Evolutionary conservation across 164 flowering plant genomes (phyloP), one percentile per base, ranked within the genome.

Genomic region (Magnolia officinalis): DNA sequence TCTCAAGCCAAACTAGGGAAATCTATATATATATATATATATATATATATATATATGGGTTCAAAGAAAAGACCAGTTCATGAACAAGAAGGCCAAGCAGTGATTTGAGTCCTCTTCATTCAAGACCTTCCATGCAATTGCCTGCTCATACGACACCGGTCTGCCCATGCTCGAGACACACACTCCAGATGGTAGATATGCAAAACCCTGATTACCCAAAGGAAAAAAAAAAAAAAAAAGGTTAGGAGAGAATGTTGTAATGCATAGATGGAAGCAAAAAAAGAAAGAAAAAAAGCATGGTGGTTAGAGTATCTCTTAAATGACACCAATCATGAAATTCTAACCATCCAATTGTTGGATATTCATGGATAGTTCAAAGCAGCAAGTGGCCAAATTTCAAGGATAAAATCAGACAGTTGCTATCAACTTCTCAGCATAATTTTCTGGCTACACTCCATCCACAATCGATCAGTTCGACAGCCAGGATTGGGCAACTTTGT

Each of bases 51-150:
- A 68, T 7, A 50, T 8, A 13, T 14, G 20, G 50, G 37, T 68
- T 90, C 87, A 93, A 67, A 90, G 88, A 78, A 93, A 93, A 49
- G 96, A 92, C 98, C 98, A 92, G 87, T 88, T 93, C 52, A 89
- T 74, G 78, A 93, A 93, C 90, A 89, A 86, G 82, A 93, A 88
- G 50, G 96, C 95, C 69, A 93, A 81, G 87, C 98, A 93, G 86
- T 92, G 92, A 77, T 81, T 83, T n/a, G 85, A 55, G 55, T 85
- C 89, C 8, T 91, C 95, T 20, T 92, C 95, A 72, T 88, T 81
- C 20, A 90, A 80, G 55, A 93, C 98, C 79, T 88, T 92, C 98
- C 98, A 93, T 4, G 91, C 93, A 2, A 93, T 51, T 6, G 90
- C 98, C 68, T 90, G 96, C 69, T 93, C 98, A 14, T 93, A 93